These are phyloP conservation scores for Symbiodinium natans DNA, from an alignment of 73 alveolate species.

Conservation along the genomic window DNA sequence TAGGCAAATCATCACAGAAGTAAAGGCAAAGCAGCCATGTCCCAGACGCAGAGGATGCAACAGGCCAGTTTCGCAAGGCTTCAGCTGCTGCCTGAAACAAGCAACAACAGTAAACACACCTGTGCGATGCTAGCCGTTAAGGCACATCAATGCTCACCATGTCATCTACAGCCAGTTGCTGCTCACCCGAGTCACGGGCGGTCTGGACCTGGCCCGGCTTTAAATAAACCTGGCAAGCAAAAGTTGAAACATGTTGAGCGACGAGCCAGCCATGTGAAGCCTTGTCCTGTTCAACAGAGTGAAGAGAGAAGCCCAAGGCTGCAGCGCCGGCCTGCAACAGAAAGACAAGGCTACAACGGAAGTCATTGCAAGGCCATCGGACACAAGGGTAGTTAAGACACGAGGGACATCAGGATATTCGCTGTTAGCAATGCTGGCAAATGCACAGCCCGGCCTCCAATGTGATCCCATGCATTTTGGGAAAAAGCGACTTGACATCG, in stretches of 20 bases:
- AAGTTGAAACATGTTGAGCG: no score
- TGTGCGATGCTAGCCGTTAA: no score
- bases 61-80: background rate
- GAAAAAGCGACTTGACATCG: background rate
- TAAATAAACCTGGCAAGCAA: background rate
- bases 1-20: no score
- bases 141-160: no score
- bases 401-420: no score
- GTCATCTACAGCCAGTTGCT: no score
- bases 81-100: background rate
- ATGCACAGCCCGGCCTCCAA: background rate
- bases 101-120: no score
- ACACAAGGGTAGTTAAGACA: no score
- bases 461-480: background rate
- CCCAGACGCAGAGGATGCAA: background rate
- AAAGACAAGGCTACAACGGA: background rate
- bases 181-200: no score
- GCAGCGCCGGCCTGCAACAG: slow-evolving; percentile 2
- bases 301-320: background rate
- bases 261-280: background rate
- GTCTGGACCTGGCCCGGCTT: background rate
- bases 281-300: background rate
- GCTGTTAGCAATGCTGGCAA: no score
- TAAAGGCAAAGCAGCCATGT: background rate
- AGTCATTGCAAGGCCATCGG: no score